Evolutionary conservation across 2,329 filamentous ascomycete genomes (phyloP).

Genomic region (Colletotrichum sp.): DNA sequence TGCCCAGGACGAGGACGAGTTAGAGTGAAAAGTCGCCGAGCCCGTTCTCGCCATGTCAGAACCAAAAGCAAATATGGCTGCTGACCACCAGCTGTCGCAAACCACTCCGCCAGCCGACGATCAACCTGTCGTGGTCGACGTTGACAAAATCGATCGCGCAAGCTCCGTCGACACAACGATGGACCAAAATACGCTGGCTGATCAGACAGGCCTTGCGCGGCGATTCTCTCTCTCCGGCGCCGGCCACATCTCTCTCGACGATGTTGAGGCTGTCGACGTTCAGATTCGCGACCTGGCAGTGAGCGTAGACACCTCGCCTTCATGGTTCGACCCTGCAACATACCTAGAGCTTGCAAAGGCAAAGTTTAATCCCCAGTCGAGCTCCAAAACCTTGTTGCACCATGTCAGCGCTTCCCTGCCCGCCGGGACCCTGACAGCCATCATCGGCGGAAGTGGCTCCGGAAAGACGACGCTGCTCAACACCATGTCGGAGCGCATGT

Average conservation of each 20-base stretch:
- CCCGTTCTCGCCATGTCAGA: background rate
- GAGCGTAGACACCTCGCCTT: constrained; percentile 63
- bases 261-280: constrained; percentile 61
- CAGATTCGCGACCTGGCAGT: constrained; percentile 59
- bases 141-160: constrained; percentile 35
- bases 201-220: constrained; percentile 13
- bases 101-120: background rate
- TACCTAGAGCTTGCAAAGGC: constrained; percentile 45
- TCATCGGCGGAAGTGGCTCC: constrained; percentile 76
- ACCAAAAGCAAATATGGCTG: background rate
- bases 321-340: constrained; percentile 52
- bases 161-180: constrained; percentile 36
- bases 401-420: constrained; percentile 68
- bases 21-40: background rate
- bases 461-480: constrained; percentile 78
- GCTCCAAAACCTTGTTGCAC: constrained; percentile 61
- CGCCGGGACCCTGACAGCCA: constrained; percentile 73
- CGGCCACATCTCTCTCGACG: constrained; percentile 47
- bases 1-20: background rate
- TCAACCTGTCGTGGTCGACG: constrained; percentile 18
- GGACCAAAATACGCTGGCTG: constrained; percentile 22
- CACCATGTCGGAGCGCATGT: constrained; percentile 71
- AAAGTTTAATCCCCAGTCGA: constrained; percentile 39
- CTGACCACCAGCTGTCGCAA: background rate
- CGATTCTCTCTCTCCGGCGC: constrained; percentile 36